Evolutionary conservation across 441 rosid species (phyloP).

Genomic region (Rhodomyrtus psidioides): DNA sequence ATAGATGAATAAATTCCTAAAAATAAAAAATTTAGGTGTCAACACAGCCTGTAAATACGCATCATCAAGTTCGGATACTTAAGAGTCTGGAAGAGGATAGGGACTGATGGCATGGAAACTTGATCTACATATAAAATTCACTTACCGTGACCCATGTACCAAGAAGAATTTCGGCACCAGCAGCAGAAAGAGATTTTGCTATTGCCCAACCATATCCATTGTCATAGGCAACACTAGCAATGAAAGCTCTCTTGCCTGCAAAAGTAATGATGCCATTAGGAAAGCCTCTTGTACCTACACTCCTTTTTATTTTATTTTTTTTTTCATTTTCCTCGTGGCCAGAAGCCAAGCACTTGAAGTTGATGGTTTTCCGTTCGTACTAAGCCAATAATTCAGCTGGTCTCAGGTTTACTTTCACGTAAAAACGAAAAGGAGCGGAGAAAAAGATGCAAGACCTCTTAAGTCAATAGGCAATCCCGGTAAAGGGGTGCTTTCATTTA

Average conservation of each 20-base stretch:
- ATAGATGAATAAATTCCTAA: no score
- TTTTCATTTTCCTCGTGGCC: neutral
- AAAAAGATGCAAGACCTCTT: constrained; percentile 19
- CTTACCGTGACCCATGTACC: constrained; percentile 99
- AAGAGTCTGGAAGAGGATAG: neutral
- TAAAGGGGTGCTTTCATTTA: constrained; percentile 25
- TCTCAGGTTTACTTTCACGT: neutral
- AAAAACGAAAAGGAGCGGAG: neutral
- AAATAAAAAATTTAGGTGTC: no score
- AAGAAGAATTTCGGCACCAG: constrained; percentile 92
- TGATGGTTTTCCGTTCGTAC: neutral
- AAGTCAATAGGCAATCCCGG: constrained; percentile 47
- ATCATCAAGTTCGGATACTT: neutral
- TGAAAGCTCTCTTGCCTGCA: constrained; percentile 84
- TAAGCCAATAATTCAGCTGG: neutral
- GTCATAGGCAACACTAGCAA: constrained; percentile 96
- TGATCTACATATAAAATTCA: neutral
- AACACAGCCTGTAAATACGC: constrained; percentile 48
- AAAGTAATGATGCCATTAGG: neutral
- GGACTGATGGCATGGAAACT: neutral
- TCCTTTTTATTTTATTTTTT: neutral
- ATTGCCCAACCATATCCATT: constrained; percentile 99
- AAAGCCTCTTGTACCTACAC: neutral
- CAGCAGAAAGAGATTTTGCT: constrained; percentile 95
- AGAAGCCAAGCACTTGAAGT: neutral